Base-by-base conservation (phyloP, 164 flowering plant genomes). In the Umbellularia californica region DNA sequence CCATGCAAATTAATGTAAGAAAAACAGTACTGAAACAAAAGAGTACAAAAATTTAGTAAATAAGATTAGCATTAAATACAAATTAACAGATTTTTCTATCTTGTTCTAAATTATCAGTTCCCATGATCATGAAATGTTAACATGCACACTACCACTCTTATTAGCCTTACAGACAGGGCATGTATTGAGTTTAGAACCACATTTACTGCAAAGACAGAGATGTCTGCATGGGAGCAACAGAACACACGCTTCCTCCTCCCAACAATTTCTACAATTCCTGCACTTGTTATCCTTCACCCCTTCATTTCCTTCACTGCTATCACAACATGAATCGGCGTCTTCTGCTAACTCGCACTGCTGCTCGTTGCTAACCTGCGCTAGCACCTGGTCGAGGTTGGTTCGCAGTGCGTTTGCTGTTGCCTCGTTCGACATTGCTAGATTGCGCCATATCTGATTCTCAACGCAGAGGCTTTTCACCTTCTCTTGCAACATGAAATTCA, bases 391-490 rank as follows among this genome's bases (percentile, higher is more conserved):
- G 27, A 93, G 85, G 60, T 90, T 86, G 73, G 70, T 67, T 0
- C 91, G 81, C 3, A 92, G 79, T 0, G 89, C 85, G 76, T 88
- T 88, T 20, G 90, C 96, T 0, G 94, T 84, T 50, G 97, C 94
- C 70, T 92, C 97, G 83, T 89, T 90, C 22, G 87, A 74, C 58
- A 84, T 88, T 0, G 97, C 95, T 70, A 91, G 62, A 15, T 91
- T 91, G 15, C 89, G 60, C 97, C 96, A 92, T 52, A 91, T 83
- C 75, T 90, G 92, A 71, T 88, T 91, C 81, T 92, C 94, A 14
- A 88, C 9, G 82, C 70, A 81, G 13, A 92, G 83, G 0, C 79
- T 79, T 68, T 83, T 86, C 63, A 89, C 84, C 33, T 81, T 74
- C 71, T 88, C 96, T 72, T 92, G 88, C 3, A 92, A 73, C 2